Evolutionary conservation across 805 yeast genomes (phyloP).

Genomic region (Suhomyces sp.): DNA sequence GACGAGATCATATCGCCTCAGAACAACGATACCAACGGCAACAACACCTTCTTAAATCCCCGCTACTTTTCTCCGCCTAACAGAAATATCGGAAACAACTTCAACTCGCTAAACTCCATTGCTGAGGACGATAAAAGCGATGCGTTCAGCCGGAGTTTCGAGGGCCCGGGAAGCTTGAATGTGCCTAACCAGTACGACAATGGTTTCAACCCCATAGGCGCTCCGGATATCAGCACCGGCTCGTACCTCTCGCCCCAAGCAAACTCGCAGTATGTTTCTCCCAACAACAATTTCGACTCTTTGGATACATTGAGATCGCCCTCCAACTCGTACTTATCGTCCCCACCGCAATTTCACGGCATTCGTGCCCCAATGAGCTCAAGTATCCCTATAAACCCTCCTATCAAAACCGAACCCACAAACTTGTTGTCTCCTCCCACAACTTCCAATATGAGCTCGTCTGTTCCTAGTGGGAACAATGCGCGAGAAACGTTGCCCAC

Average conservation of each 20-base stretch:
- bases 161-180: constrained; percentile 32
- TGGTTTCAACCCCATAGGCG: constrained; percentile 7
- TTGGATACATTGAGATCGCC: constrained; percentile 38
- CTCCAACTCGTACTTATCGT: constrained; percentile 29
- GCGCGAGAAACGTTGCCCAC: constrained; percentile 20
- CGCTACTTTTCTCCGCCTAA: constrained; percentile 42
- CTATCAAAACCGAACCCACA: constrained; percentile 12
- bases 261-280: constrained; percentile 30
- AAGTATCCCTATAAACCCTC: constrained; percentile 22
- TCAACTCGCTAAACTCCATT: constrained; percentile 29
- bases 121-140: constrained; percentile 26
- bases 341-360: constrained; percentile 32
- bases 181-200: constrained; percentile 15
- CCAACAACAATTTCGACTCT: constrained; percentile 24
- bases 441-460: constrained; percentile 22
- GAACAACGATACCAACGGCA: constrained; percentile 6
- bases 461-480: constrained; percentile 22
- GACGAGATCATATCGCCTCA: constrained; percentile 40
- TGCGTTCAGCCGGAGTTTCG: constrained; percentile 28
- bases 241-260: constrained; percentile 36
- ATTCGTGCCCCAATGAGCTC: constrained; percentile 15
- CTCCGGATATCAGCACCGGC: constrained; percentile 22
- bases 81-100: constrained; percentile 17
- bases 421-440: constrained; percentile 25
- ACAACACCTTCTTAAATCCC: constrained; percentile 27